phyloP scores from a whole-genome alignment of 2,329 filamentous ascomycete genomes.

The Pseudogymnoascus sp. region DNA sequence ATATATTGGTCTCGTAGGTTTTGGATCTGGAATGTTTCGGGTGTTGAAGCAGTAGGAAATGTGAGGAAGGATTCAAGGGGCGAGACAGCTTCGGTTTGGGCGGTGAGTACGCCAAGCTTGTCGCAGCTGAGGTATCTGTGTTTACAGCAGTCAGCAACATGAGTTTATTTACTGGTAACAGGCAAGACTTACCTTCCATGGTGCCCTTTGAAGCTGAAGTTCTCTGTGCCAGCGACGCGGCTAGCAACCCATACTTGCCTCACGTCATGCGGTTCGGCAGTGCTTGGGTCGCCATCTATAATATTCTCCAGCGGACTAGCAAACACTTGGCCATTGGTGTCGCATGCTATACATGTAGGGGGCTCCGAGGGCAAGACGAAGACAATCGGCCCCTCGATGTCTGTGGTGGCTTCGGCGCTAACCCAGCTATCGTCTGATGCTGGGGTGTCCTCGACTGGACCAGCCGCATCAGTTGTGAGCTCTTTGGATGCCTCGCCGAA shows the following conservation, averaged over 20 bases:
- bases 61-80: slow-evolving; percentile 73
- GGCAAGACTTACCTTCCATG: slow-evolving; percentile 61
- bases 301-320: slow-evolving; percentile 77
- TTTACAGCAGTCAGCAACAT: slow-evolving; percentile 9
- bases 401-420: slow-evolving; percentile 64
- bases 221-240: slow-evolving; percentile 71
- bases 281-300: slow-evolving; percentile 72
- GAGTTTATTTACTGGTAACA: background rate
- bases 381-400: slow-evolving; percentile 75
- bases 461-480: slow-evolving; percentile 30
- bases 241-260: slow-evolving; percentile 93
- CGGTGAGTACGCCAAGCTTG: slow-evolving; percentile 70
- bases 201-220: slow-evolving; percentile 79
- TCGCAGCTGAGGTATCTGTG: slow-evolving; percentile 76
- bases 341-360: slow-evolving; percentile 72
- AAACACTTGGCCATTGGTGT: slow-evolving; percentile 82
- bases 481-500: slow-evolving; percentile 33
- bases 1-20: slow-evolving; percentile 67
- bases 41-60: slow-evolving; percentile 56
- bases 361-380: slow-evolving; percentile 72
- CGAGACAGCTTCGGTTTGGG: slow-evolving; percentile 73
- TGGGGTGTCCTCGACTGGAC: slow-evolving; percentile 18
- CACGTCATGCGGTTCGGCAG: slow-evolving; percentile 90
- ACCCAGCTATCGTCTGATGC: slow-evolving; percentile 82
- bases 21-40: slow-evolving; percentile 67